Percentiles rank a stretch among this genome's conserved stretches.
Evolutionary conservation across 148 eudicot genomes (phyloP).

Genomic region (Rhododendron ferrugineum): DNA sequence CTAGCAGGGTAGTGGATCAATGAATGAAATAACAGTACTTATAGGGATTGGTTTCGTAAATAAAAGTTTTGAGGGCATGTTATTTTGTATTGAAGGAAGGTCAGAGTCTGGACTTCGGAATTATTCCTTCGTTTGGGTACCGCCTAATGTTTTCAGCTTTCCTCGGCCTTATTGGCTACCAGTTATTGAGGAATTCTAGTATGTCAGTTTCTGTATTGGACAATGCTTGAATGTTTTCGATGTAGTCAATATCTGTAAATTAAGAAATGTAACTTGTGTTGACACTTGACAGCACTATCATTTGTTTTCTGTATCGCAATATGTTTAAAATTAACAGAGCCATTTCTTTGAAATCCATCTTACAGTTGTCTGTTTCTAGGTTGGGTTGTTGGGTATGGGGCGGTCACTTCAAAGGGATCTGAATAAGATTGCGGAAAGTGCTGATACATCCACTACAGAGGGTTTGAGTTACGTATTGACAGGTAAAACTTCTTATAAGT

Average conservation of each 20-base stretch:
- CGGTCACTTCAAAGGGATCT: slow-evolving; percentile 85
- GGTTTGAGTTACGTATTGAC: slow-evolving; percentile 77
- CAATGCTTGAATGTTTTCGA: not conserved
- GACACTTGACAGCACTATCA: not conserved
- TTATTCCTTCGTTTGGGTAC: too few species aligned
- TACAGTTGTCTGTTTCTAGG: slow-evolving; percentile 32
- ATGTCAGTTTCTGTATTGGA: not conserved
- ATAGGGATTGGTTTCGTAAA: too few species aligned
- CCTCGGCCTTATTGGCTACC: not conserved
- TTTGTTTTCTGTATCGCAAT: not conserved
- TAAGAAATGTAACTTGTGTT: not conserved
- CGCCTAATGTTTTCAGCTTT: too few species aligned
- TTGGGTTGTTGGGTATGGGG: slow-evolving; percentile 84
- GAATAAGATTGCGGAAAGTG: slow-evolving; percentile 73
- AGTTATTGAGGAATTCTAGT: not conserved
- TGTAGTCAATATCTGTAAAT: not conserved
- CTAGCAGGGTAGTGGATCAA: too few species aligned
- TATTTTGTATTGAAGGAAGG: too few species aligned
- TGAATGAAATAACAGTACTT: too few species aligned
- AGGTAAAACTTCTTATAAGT: slow-evolving; percentile 35
- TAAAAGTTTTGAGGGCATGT: too few species aligned
- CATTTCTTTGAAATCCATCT: not conserved
- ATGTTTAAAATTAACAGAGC: not conserved
- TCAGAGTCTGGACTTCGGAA: too few species aligned
- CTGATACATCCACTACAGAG: slow-evolving; percentile 78